These are phyloP conservation scores for Evansstolkia leycettana DNA, from an alignment of 495 filamentous ascomycete genomes.

Conservation along the genomic window DNA sequence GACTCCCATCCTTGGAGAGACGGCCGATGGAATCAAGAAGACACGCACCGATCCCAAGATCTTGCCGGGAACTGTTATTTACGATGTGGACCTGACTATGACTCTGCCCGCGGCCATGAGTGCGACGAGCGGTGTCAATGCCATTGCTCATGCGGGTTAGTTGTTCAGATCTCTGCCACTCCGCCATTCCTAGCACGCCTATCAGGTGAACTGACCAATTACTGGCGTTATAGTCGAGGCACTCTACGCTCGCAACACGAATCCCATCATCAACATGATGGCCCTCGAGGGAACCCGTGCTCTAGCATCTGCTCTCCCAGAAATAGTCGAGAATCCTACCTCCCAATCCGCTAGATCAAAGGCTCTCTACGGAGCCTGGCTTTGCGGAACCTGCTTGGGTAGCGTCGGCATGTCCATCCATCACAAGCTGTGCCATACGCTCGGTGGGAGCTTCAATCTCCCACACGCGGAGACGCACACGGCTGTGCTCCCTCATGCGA, in stretches of 20 bases:
- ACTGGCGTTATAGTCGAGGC: constrained; percentile 41
- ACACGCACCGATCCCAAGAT: constrained; percentile 55
- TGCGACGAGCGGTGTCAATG: constrained; percentile 55
- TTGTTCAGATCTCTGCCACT: too few relatives aligned
- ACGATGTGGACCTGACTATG: constrained; percentile 58
- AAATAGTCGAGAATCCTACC: constrained; percentile 37
- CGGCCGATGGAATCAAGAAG: constrained; percentile 49
- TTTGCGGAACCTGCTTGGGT: constrained; percentile 51
- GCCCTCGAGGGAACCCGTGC: constrained; percentile 43
- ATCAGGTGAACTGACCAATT: not conserved
- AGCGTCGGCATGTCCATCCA: constrained; percentile 59
- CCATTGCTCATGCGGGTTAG: constrained; percentile 53
- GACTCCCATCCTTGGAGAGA: constrained; percentile 58
- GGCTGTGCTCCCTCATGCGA: constrained; percentile 52
- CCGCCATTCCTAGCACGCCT: not conserved
- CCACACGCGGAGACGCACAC: constrained; percentile 62
- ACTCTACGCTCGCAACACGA: constrained; percentile 50
- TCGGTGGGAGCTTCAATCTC: constrained; percentile 57
- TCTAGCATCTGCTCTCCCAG: constrained; percentile 43
- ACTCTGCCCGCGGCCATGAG: constrained; percentile 47
- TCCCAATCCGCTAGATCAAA: constrained; percentile 38
- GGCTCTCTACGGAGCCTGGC: constrained; percentile 56
- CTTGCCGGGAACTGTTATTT: constrained; percentile 52
- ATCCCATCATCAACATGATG: constrained; percentile 46
- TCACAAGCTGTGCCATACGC: constrained; percentile 59